Evolutionary conservation across 2,329 filamentous ascomycete species (phyloP).

Genomic region (Sporothrix dimorphospora): DNA sequence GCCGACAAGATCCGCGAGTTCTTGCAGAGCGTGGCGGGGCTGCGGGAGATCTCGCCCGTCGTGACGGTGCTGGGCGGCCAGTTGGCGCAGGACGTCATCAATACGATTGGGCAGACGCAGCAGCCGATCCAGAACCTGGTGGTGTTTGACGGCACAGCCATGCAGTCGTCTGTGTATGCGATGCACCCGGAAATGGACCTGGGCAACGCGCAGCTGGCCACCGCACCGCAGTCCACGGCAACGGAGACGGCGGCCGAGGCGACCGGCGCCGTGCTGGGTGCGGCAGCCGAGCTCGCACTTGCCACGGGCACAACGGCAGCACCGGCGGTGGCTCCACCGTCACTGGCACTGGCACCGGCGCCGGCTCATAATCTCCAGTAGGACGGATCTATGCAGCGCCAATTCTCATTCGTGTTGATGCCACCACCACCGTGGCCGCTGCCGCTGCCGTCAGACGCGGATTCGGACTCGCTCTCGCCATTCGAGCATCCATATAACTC

Average conservation of each 20-base stretch:
- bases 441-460: no score
- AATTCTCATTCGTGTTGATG: not conserved
- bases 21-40: constrained; percentile 74
- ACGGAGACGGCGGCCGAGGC: constrained; percentile 8
- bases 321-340: not conserved
- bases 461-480: not conserved
- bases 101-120: constrained; percentile 86
- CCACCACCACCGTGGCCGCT: not conserved
- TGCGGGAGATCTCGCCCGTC: constrained; percentile 79
- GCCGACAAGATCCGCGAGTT: constrained; percentile 80
- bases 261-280: not conserved
- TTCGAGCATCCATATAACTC: not conserved
- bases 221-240: constrained; percentile 9
- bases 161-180: constrained; percentile 78
- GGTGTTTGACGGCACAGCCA: constrained; percentile 83
- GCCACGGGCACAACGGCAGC: not conserved
- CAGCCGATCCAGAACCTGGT: constrained; percentile 96
- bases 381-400: not conserved
- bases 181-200: constrained; percentile 64
- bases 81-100: constrained; percentile 95
- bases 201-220: constrained; percentile 19
- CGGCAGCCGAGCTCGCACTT: not conserved
- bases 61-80: constrained; percentile 87
- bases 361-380: not conserved
- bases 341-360: not conserved